phyloP scores from a whole-genome alignment of 768 basidiomycete genomes.

The Nidularia pulvinata region DNA sequence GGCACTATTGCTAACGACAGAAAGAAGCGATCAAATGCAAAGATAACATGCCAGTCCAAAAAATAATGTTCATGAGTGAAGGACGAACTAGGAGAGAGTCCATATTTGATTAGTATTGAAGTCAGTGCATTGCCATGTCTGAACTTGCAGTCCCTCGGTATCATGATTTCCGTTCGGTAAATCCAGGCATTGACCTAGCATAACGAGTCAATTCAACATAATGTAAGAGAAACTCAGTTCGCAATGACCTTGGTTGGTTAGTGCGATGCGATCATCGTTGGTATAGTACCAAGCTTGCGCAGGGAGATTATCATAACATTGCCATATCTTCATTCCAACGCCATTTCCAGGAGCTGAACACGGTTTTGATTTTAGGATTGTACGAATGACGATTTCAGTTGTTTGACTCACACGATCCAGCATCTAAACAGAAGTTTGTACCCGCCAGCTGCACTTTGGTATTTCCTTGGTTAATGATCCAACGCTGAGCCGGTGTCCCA shows the following conservation, averaged over 20 bases:
- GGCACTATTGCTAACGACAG: no score
- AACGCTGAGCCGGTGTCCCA: conserved; percentile 22
- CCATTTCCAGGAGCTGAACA: conserved; percentile 15
- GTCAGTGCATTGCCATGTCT: conserved; percentile 17
- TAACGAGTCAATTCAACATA: no score
- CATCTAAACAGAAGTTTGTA: conserved; percentile 29
- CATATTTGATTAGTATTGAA: conserved; percentile 17
- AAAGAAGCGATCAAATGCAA: no score
- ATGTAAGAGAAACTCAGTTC: neutral
- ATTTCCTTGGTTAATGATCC: conserved; percentile 20
- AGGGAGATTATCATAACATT: conserved; percentile 16
- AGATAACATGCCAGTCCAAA: no score
- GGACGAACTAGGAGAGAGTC: conserved; percentile 1
- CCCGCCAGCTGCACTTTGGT: conserved; percentile 22
- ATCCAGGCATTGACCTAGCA: conserved; percentile 15
- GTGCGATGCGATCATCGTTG: conserved; percentile 16
- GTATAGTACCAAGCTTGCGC: conserved; percentile 20
- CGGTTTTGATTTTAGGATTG: neutral
- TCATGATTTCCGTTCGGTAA: conserved; percentile 12
- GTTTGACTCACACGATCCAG: conserved; percentile 21
- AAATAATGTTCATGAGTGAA: no score
- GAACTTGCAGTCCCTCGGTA: conserved; percentile 12
- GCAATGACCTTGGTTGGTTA: conserved; percentile 11
- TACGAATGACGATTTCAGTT: neutral
- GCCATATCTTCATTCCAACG: conserved; percentile 19